Evolutionary conservation across 371 early-diverging fungal species (phyloP).

Genomic region (Mucor mucedo): DNA sequence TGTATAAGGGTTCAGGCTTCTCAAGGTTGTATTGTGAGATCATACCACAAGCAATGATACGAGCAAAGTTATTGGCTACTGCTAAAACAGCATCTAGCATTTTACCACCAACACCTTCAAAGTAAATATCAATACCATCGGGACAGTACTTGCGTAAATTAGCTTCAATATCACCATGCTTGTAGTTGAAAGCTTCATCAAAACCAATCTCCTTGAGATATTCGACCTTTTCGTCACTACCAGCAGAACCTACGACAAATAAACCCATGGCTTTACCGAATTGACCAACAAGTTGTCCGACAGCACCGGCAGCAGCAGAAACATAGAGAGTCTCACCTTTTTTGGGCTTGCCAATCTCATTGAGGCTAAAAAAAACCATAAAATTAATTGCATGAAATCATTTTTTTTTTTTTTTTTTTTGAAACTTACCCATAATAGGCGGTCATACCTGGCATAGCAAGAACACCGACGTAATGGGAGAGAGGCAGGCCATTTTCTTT

Average conservation of each 20-base stretch:
- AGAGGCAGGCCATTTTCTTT: constrained; percentile 49
- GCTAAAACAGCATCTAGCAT: constrained; percentile 67
- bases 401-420: background rate
- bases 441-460: constrained; percentile 63
- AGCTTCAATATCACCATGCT: constrained; percentile 56
- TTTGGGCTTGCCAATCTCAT: constrained; percentile 34
- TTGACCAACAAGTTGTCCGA: constrained; percentile 66
- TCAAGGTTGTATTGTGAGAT: constrained; percentile 71
- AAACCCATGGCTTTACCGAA: constrained; percentile 71
- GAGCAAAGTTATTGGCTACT: constrained; percentile 57
- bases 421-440: constrained; percentile 42
- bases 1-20: constrained; percentile 37
- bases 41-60: constrained; percentile 68
- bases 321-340: constrained; percentile 57
- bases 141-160: constrained; percentile 58
- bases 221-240: constrained; percentile 77
- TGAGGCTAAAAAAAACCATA: constrained; percentile 6
- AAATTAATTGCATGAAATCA: background rate
- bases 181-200: constrained; percentile 86
- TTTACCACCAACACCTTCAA: constrained; percentile 75
- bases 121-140: constrained; percentile 78
- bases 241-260: constrained; percentile 77
- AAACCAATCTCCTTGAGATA: constrained; percentile 68
- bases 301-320: constrained; percentile 62
- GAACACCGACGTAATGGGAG: constrained; percentile 57